A percentile compares a stretch with the other conserved stretches of the same genome.
phyloP scores from a whole-genome alignment of 75 land plant species.

The Cunninghamia lanceolata region DNA sequence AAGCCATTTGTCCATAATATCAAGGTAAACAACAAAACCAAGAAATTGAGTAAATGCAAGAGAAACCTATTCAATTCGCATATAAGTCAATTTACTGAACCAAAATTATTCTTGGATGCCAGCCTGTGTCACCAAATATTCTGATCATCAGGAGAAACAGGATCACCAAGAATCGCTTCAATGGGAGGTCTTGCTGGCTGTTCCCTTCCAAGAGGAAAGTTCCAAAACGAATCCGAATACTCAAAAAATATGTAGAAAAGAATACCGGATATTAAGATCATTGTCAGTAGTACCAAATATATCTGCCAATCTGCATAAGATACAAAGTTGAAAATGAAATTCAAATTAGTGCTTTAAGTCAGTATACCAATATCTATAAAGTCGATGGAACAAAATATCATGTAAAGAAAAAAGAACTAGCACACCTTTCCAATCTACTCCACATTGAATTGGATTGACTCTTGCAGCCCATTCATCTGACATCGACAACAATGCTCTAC shows the following conservation, averaged over 20 bases:
- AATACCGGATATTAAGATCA: constrained; percentile 62
- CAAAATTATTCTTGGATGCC: background rate
- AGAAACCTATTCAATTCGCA: background rate
- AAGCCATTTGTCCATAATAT: background rate
- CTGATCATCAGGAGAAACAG: constrained; percentile 35
- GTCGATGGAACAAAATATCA: background rate
- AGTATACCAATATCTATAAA: background rate
- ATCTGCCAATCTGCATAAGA: constrained; percentile 78
- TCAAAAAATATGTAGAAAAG: constrained; percentile 66
- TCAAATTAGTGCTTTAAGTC: background rate
- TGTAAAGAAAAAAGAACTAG: background rate
- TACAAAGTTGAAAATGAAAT: background rate
- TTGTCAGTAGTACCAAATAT: constrained; percentile 51
- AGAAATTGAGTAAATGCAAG: background rate
- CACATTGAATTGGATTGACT: constrained; percentile 56
- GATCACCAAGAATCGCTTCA: constrained; percentile 30
- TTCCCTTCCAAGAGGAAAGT: constrained; percentile 48
- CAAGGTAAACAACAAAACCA: background rate
- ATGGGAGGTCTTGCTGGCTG: constrained; percentile 36
- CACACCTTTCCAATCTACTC: constrained; percentile 78
- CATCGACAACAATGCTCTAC: constrained; percentile 67
- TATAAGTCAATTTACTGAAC: background rate
- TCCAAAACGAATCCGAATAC: constrained; percentile 84
- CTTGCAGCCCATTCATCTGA: constrained; percentile 56
- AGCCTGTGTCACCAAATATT: constrained; percentile 2